A percentile compares a stretch with the other conserved stretches of the same genome.
Evolutionary conservation across 805 yeast genomes (phyloP).

Genomic region (Starmerella khaoyaiensis): DNA sequence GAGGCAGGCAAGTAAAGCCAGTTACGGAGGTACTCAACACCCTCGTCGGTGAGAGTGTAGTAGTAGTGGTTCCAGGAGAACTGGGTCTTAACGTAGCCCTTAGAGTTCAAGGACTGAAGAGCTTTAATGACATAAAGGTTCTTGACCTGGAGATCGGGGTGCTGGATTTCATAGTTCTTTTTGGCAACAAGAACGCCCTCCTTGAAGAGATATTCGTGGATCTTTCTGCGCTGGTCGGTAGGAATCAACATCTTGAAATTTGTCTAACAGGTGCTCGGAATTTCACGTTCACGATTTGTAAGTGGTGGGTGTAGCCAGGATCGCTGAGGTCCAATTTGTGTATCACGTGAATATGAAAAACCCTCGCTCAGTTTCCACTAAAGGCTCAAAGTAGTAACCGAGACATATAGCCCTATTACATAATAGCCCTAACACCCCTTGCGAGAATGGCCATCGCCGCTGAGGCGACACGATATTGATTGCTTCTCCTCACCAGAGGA

Average conservation of each 20-base stretch:
- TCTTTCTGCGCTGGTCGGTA: slow-evolving; percentile 98
- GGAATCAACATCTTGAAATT: slow-evolving; percentile 75
- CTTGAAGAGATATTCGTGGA: slow-evolving; percentile 97
- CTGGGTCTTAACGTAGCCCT: slow-evolving; percentile 98
- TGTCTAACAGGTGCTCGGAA: too few species aligned
- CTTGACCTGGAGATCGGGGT: slow-evolving; percentile 95
- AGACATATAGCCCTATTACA: too few species aligned
- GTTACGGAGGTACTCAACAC: slow-evolving; percentile 95
- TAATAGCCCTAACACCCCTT: too few species aligned
- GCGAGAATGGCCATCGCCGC: too few species aligned
- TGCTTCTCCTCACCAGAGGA: too few species aligned
- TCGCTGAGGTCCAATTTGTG: too few species aligned
- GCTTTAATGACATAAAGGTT: slow-evolving; percentile 98
- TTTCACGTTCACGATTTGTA: too few species aligned
- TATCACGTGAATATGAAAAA: too few species aligned
- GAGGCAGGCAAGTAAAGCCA: slow-evolving; percentile 98
- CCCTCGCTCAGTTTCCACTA: too few species aligned
- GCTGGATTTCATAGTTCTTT: slow-evolving; percentile 96
- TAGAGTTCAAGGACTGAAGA: slow-evolving; percentile 95
- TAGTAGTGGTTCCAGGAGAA: slow-evolving; percentile 99
- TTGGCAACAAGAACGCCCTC: slow-evolving; percentile 99
- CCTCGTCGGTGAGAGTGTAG: slow-evolving; percentile 99
- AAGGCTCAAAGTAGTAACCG: too few species aligned
- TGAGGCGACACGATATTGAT: too few species aligned
- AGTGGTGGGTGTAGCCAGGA: too few species aligned